Percentiles rank a stretch among this genome's conserved stretches.
These are phyloP conservation scores for Prunus mira DNA, from an alignment of 306 rosid genomes.

Conservation along the genomic window DNA sequence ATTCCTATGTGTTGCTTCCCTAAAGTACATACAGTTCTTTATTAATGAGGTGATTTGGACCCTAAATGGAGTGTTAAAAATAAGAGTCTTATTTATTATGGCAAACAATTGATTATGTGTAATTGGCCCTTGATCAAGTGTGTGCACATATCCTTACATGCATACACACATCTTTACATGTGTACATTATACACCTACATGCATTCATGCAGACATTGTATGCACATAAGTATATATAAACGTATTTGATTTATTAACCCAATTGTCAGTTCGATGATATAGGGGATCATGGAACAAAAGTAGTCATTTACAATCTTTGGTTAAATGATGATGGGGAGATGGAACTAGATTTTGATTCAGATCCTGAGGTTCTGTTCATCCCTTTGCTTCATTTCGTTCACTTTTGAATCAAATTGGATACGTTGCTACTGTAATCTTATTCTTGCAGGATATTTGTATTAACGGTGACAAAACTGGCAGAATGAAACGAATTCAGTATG, in stretches of 20 bases:
- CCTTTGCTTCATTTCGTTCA: conserved; percentile 2
- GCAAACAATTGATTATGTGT: not conserved
- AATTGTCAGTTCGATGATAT: conserved; percentile 69
- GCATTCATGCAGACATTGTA: not conserved
- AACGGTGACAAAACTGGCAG: conserved; percentile 46
- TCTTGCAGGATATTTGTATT: conserved; percentile 68
- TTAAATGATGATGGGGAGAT: conserved; percentile 52
- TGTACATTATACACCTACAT: not conserved
- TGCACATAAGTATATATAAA: not conserved
- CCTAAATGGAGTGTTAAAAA: not conserved
- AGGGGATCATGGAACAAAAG: conserved; percentile 85
- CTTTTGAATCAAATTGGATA: not conserved
- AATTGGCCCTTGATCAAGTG: not conserved
- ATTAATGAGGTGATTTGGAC: not conserved
- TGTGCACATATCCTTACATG: not conserved
- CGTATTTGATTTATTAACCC: not conserved
- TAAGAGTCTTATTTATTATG: not conserved
- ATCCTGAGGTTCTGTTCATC: conserved; percentile 55
- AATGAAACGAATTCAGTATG: conserved; percentile 49
- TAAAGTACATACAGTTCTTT: not conserved
- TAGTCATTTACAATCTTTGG: conserved; percentile 87
- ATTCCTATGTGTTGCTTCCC: not conserved
- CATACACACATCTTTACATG: not conserved
- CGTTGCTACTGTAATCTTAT: not conserved
- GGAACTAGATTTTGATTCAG: conserved; percentile 71